Conservation (phyloP, 148 eudicot species). For the Amaranthus cruentus region DNA sequence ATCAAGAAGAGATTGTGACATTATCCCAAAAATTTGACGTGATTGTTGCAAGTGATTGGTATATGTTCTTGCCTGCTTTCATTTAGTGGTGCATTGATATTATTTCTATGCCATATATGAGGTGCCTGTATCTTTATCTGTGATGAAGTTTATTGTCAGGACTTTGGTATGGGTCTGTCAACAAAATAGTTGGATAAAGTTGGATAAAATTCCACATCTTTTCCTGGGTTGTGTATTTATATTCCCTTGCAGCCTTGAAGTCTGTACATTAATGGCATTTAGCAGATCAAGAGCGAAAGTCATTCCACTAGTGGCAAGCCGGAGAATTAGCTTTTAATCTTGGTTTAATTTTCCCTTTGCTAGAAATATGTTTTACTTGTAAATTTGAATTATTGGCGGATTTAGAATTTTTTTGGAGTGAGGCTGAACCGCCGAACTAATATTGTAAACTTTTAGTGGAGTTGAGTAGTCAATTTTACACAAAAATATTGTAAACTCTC, state of each 20-base stretch:
- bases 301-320: not conserved
- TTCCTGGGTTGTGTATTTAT: slow-evolving; percentile 1
- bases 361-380: not conserved
- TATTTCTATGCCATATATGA: not conserved
- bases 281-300: not conserved
- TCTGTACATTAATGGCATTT: not conserved
- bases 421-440: too few relatives aligned
- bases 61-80: slow-evolving; percentile 14
- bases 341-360: not conserved
- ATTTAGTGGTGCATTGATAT: not conserved
- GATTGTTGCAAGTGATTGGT: slow-evolving; percentile 94
- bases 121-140: not conserved
- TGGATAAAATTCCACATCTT: not conserved
- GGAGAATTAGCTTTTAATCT: not conserved
- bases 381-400: too few relatives aligned
- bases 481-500: too few relatives aligned
- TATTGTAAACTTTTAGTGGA: too few relatives aligned
- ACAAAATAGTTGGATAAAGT: not conserved
- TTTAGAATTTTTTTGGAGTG: too few relatives aligned
- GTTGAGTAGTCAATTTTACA: too few relatives aligned
- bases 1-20: slow-evolving; percentile 36
- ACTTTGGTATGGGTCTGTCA: not conserved
- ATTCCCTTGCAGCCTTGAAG: slow-evolving; percentile 5
- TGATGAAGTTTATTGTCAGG: not conserved
- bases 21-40: slow-evolving; percentile 52